Percentiles rank a stretch among this genome's conserved stretches.
Conservation (phyloP, 2,329 filamentous ascomycete genomes). For the Helicocarpus griseus region DNA sequence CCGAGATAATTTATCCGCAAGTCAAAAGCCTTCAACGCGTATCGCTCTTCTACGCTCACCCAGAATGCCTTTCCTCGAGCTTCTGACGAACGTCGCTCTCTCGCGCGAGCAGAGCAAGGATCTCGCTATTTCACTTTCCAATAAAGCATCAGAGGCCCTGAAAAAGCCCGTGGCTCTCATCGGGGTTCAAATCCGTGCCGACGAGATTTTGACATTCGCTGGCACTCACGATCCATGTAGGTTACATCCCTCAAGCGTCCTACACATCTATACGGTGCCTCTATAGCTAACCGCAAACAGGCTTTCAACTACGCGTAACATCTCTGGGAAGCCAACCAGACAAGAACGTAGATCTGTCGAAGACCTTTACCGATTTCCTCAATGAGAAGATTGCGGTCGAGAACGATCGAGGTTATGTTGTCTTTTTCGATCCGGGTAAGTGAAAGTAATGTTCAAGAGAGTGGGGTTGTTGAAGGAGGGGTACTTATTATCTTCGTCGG, state of each 20-base stretch:
- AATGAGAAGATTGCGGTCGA: background rate
- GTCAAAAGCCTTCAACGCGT: background rate
- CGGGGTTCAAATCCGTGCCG: background rate
- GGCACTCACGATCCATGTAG: slow-evolving; percentile 1
- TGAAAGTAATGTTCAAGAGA: no score
- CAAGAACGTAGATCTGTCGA: background rate
- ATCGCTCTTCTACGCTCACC: background rate
- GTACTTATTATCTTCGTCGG: no score
- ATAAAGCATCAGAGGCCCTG: background rate
- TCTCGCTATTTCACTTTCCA: background rate
- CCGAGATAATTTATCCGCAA: no score
- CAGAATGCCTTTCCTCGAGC: background rate
- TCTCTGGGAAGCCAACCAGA: background rate
- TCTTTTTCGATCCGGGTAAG: background rate
- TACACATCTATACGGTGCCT: background rate
- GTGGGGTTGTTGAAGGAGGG: no score
- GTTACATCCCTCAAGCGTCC: background rate
- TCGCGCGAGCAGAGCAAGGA: background rate
- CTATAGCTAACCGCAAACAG: background rate
- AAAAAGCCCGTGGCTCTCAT: background rate
- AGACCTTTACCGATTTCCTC: background rate
- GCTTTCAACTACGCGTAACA: background rate
- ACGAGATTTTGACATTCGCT: background rate
- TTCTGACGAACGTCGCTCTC: background rate
- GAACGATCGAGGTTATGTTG: slow-evolving; percentile 1